These are phyloP conservation scores for Xylaria curta DNA, from an alignment of 495 filamentous ascomycete species.

Conservation along the genomic window DNA sequence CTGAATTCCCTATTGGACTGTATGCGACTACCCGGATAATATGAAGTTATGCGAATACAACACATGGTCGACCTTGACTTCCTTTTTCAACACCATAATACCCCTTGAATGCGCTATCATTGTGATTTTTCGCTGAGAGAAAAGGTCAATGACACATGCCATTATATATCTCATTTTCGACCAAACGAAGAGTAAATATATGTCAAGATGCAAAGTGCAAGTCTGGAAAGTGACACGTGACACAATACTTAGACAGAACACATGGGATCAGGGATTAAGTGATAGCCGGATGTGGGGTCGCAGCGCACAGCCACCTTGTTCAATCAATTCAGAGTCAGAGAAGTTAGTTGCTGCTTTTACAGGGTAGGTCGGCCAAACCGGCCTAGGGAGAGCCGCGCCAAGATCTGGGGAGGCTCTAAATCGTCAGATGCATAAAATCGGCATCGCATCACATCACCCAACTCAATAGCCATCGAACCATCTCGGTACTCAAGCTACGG, in stretches of 20 bases:
- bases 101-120: neutral
- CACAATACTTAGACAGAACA: no score
- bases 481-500: neutral
- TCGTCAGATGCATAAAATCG: slow-evolving; percentile 12
- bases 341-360: neutral
- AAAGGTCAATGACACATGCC: neutral
- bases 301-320: slow-evolving; percentile 2
- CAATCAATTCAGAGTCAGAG: neutral
- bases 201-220: neutral
- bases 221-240: neutral
- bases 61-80: neutral
- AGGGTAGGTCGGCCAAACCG: slow-evolving; percentile 5
- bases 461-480: slow-evolving; percentile 4
- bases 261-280: no score
- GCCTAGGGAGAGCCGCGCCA: slow-evolving; percentile 24
- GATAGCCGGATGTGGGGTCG: neutral
- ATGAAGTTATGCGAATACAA: neutral
- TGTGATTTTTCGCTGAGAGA: neutral
- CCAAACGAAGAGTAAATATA: neutral
- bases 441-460: slow-evolving; percentile 15
- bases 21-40: slow-evolving; percentile 7
- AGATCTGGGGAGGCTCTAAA: slow-evolving; percentile 22
- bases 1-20: neutral
- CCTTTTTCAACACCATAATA: neutral
- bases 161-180: neutral